Conservation (phyloP, 495 filamentous ascomycete species). For the Parathielavia hyrcaniae region DNA sequence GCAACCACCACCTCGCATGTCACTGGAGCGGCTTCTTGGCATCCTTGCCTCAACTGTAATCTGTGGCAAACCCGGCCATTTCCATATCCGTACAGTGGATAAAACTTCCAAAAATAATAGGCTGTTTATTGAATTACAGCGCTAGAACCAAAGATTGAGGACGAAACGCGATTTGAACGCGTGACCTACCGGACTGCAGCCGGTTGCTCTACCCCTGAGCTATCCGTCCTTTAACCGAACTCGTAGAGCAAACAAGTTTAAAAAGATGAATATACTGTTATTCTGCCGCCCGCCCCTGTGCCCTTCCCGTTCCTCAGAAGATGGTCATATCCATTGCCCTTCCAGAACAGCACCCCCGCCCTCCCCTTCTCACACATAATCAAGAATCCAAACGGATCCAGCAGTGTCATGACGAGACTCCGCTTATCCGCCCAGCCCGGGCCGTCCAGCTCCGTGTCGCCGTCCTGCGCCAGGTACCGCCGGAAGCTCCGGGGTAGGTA, state of each 20-base stretch:
- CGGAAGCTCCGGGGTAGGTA: slow-evolving; percentile 58
- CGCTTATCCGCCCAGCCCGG: slow-evolving; percentile 56
- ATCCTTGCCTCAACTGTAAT: no score
- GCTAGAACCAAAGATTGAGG: slow-evolving; percentile 15
- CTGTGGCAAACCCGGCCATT: no score
- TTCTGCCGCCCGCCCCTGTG: no score
- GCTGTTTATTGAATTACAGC: no score
- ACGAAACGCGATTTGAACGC: slow-evolving; percentile 28
- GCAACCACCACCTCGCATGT: no score
- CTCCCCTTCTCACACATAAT: slow-evolving; percentile 48
- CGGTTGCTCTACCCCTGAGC: slow-evolving; percentile 28
- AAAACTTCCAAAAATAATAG: no score
- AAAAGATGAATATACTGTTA: no score
- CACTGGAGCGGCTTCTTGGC: no score
- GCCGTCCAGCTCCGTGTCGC: slow-evolving; percentile 59
- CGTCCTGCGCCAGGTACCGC: slow-evolving; percentile 58
- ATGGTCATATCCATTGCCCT: slow-evolving; percentile 9
- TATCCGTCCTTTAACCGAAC: slow-evolving; percentile 17
- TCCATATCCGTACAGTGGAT: no score
- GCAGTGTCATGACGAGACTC: slow-evolving; percentile 47
- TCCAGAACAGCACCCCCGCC: slow-evolving; percentile 1
- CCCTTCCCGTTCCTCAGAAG: neutral
- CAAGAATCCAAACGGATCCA: slow-evolving; percentile 63
- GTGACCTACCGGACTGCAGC: slow-evolving; percentile 29
- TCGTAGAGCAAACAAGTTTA: no score